phyloP scores from a whole-genome alignment of 768 basidiomycete species.

The Neoboletus subvelutipes region DNA sequence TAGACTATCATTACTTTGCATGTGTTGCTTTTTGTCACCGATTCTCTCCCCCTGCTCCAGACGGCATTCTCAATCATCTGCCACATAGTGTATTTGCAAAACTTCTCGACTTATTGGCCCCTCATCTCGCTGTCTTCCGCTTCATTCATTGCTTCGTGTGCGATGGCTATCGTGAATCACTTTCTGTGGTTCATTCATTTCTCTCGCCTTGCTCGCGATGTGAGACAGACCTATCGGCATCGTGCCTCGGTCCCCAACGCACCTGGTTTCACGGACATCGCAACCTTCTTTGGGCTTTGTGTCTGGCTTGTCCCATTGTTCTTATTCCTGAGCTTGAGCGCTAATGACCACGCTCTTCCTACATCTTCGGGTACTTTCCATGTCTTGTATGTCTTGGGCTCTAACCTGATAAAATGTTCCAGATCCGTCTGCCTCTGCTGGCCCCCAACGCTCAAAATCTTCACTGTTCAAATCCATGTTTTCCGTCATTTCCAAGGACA shows the following conservation, averaged over 20 bases:
- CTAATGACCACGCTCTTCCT: slow-evolving; percentile 95
- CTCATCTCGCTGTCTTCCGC: slow-evolving; percentile 85
- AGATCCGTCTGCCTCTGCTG: slow-evolving; percentile 27
- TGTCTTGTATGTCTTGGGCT: background rate
- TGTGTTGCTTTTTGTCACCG: slow-evolving; percentile 70
- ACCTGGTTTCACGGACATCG: slow-evolving; percentile 68
- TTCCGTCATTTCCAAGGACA: slow-evolving; percentile 41
- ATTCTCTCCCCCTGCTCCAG: slow-evolving; percentile 75
- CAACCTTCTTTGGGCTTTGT: slow-evolving; percentile 81
- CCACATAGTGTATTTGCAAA: slow-evolving; percentile 88
- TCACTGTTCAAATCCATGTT: slow-evolving; percentile 72
- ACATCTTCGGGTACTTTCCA: slow-evolving; percentile 50
- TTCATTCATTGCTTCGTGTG: slow-evolving; percentile 83
- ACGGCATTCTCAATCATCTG: slow-evolving; percentile 78
- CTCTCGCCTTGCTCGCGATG: slow-evolving; percentile 64
- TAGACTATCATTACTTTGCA: slow-evolving; percentile 83
- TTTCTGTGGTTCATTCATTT: slow-evolving; percentile 98
- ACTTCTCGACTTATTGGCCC: slow-evolving; percentile 90
- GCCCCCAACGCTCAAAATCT: slow-evolving; percentile 44
- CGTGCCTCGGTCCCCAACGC: slow-evolving; percentile 34
- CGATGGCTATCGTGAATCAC: slow-evolving; percentile 84
- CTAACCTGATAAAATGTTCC: slow-evolving; percentile 4
- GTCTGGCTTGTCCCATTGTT: slow-evolving; percentile 92
- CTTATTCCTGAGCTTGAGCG: slow-evolving; percentile 92
- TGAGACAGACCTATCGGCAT: slow-evolving; percentile 51